Percentiles rank a stretch among this genome's conserved stretches.
These are phyloP conservation scores for Ganoderma lingzhi DNA, from an alignment of 1,284 basidiomycete genomes.

Conservation along the genomic window DNA sequence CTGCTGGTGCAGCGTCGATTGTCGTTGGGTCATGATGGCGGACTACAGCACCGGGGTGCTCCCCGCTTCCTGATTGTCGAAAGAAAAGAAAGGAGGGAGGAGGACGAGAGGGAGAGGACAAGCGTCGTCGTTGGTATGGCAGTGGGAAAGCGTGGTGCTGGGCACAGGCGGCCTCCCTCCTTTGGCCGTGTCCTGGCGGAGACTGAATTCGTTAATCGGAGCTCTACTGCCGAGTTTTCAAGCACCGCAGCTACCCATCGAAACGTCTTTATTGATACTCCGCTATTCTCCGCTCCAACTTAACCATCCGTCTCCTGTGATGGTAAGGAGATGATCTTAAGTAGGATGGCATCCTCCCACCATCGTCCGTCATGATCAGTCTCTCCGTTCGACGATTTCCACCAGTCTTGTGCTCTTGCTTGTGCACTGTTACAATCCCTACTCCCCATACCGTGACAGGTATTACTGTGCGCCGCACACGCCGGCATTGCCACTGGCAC, in stretches of 20 bases:
- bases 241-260: neutral
- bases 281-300: neutral
- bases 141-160: constrained; percentile 26
- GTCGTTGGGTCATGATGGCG: constrained; percentile 40
- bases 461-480: neutral
- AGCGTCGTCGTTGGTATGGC: constrained; percentile 34
- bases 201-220: neutral
- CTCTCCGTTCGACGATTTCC: neutral
- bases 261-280: neutral
- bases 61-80: constrained; percentile 31
- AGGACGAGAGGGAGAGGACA: constrained; percentile 19
- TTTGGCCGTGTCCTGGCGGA: neutral
- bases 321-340: too few species aligned
- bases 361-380: neutral
- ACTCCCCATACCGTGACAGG: neutral
- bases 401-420: neutral
- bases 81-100: constrained; percentile 31
- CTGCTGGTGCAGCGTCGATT: constrained; percentile 58
- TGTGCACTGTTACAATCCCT: neutral
- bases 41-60: constrained; percentile 33
- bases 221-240: neutral
- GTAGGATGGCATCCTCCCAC: neutral
- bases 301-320: neutral
- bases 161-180: neutral
- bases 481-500: neutral